These are phyloP conservation scores for Colletotrichum orchidophilum DNA, from an alignment of 2,329 filamentous ascomycete species.

Conservation along the genomic window DNA sequence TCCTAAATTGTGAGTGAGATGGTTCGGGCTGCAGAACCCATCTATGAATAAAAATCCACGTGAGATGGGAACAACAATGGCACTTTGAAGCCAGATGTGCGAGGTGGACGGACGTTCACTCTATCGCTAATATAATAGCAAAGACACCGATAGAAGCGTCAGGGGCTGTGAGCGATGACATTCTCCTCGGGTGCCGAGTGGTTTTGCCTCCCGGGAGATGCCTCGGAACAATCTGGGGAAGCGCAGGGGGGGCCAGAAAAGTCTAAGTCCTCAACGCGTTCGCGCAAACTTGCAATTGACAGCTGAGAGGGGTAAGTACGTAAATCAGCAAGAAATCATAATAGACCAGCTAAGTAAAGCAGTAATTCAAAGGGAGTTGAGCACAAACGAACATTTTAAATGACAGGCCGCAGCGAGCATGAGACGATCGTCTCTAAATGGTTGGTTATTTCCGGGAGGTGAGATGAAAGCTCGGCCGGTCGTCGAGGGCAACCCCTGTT, in stretches of 20 bases:
- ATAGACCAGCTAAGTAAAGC: neutral
- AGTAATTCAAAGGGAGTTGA: neutral
- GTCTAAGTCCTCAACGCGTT: slow-evolving; percentile 1
- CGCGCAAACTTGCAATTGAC: neutral
- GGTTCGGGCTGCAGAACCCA: neutral
- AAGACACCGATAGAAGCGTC: neutral
- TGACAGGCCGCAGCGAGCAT: slow-evolving; percentile 26
- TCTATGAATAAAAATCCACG: neutral
- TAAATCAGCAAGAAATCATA: slow-evolving; percentile 1
- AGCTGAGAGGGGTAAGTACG: neutral
- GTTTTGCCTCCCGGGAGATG: neutral
- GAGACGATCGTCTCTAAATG: slow-evolving; percentile 28
- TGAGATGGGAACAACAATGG: neutral
- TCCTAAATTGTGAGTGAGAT: neutral
- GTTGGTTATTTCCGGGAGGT: slow-evolving; percentile 31
- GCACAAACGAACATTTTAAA: slow-evolving; percentile 28
- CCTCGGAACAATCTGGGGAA: slow-evolving; percentile 30
- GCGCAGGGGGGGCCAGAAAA: slow-evolving; percentile 13
- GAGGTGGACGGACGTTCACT: neutral
- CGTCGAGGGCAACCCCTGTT: slow-evolving; percentile 34
- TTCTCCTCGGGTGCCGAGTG: neutral
- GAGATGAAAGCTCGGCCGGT: slow-evolving; percentile 33
- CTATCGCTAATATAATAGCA: neutral
- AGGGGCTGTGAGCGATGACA: neutral
- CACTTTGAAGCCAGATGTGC: neutral